Conservation (phyloP, 306 rosid genomes). For the Alnus glutinosa region DNA sequence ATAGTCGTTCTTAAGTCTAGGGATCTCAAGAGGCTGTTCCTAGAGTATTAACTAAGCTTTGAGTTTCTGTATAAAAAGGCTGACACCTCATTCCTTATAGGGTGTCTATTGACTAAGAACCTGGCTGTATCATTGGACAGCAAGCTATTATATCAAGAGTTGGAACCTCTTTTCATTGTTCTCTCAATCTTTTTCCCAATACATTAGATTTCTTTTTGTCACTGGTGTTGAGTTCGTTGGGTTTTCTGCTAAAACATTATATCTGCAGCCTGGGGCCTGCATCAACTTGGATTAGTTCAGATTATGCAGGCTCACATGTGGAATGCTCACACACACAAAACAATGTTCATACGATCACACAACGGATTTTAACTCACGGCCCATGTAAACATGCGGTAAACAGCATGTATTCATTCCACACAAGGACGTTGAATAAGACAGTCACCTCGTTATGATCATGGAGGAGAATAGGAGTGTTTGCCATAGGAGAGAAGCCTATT, state of each 20-base stretch:
- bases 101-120: not conserved
- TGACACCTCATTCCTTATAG: not conserved
- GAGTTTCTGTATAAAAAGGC: not conserved
- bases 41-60: not conserved
- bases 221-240: not conserved
- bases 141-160: not conserved
- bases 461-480: constrained; percentile 84
- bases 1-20: not conserved
- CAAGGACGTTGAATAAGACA: not conserved
- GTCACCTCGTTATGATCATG: constrained; percentile 97
- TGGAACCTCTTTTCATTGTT: not conserved
- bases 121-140: not conserved
- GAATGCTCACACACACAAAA: not conserved
- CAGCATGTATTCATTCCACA: not conserved
- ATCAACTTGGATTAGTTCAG: not conserved
- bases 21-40: not conserved
- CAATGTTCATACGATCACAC: not conserved
- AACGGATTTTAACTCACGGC: not conserved
- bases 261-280: not conserved
- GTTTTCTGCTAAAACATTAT: not conserved
- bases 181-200: not conserved
- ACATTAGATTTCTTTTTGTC: not conserved
- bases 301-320: not conserved
- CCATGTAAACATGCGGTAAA: not conserved
- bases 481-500: constrained; percentile 94